Conservation (phyloP, 1,139 yeast species). For the Yamadazyma dendronema region DNA sequence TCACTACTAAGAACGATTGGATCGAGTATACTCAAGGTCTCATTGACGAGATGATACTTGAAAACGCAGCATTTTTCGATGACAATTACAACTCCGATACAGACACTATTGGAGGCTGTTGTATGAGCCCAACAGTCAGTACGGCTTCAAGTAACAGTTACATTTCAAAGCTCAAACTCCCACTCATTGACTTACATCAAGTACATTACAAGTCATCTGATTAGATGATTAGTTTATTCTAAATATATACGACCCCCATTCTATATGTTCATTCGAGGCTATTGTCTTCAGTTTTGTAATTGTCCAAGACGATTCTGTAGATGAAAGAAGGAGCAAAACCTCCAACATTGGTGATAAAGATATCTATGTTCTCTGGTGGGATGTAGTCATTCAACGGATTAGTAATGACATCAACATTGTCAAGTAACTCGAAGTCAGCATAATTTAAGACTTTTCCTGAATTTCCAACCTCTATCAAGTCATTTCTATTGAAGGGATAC, state of each 20-base stretch:
- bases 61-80: not conserved
- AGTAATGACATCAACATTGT: constrained; percentile 72
- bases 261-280: constrained; percentile 41
- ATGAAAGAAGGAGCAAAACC: constrained; percentile 96
- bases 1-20: no score
- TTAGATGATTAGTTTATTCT: no score
- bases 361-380: constrained; percentile 91
- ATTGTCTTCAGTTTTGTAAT: constrained; percentile 84
- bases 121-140: no score
- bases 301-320: constrained; percentile 92
- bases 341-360: constrained; percentile 91
- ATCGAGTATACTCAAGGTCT: not conserved
- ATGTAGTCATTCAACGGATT: constrained; percentile 93
- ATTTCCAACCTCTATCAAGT: constrained; percentile 89
- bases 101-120: no score
- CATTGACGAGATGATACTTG: not conserved
- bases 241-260: no score
- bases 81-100: not conserved
- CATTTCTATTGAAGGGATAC: constrained; percentile 89
- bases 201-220: no score
- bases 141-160: not conserved
- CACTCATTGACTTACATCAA: not conserved
- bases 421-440: constrained; percentile 60
- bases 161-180: not conserved
- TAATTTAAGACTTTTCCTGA: constrained; percentile 80